These are phyloP conservation scores for Xylaria sp. DNA, from an alignment of 2,329 filamentous ascomycete genomes.

Conservation along the genomic window DNA sequence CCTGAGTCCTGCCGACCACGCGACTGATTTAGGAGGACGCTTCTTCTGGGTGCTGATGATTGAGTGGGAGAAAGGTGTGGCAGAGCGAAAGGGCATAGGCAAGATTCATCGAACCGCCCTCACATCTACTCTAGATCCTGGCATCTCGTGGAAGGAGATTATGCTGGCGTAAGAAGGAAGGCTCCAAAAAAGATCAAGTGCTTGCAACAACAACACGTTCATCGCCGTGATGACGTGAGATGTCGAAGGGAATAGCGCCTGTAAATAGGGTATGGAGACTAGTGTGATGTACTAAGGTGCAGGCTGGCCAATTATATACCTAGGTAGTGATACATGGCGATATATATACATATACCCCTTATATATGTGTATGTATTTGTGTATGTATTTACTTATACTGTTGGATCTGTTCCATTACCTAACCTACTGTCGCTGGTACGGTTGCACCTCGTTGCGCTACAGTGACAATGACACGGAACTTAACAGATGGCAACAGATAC, in stretches of 20 bases:
- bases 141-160: slow-evolving; percentile 29
- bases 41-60: slow-evolving; percentile 31
- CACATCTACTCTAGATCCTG: slow-evolving; percentile 10
- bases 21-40: not conserved
- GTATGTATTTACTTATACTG: too few species aligned
- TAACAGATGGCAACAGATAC: too few species aligned
- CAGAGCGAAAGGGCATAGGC: slow-evolving; percentile 31
- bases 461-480: too few species aligned
- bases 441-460: too few species aligned
- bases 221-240: slow-evolving; percentile 7
- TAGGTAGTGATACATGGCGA: too few species aligned
- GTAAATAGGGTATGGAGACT: not conserved
- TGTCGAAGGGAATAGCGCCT: not conserved
- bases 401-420: too few species aligned
- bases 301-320: not conserved
- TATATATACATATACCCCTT: too few species aligned
- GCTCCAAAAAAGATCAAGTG: not conserved
- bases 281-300: not conserved
- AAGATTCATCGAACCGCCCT: slow-evolving; percentile 26
- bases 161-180: slow-evolving; percentile 15
- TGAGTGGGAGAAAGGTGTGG: slow-evolving; percentile 24
- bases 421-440: too few species aligned
- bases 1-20: not conserved
- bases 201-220: not conserved
- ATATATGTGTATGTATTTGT: too few species aligned